These are phyloP conservation scores for Eucalyptus virginea DNA, from an alignment of 345 rosid genomes.

Conservation along the genomic window DNA sequence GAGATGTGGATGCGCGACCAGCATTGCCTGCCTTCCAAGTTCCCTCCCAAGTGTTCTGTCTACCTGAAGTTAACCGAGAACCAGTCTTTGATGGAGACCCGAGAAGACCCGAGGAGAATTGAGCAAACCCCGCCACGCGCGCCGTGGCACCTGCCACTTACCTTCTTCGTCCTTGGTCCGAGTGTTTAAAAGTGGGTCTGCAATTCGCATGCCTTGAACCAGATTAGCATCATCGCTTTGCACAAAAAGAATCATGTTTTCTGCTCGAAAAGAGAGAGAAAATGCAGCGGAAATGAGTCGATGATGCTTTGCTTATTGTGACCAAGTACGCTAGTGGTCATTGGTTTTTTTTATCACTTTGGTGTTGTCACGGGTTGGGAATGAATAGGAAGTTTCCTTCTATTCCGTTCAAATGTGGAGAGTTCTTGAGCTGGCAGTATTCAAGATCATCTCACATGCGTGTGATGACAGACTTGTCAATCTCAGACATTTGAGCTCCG, in stretches of 20 bases:
- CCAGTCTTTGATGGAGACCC: neutral
- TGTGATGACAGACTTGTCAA: rapidly evolving
- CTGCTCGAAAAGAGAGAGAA: neutral
- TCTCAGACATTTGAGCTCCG: neutral
- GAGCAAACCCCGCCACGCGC: neutral
- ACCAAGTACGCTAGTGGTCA: neutral
- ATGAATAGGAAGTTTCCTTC: neutral
- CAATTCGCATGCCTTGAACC: neutral
- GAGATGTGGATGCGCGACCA: neutral
- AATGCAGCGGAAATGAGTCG: neutral
- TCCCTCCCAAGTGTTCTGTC: neutral
- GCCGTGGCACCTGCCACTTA: neutral
- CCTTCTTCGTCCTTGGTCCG: neutral
- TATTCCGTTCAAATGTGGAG: neutral
- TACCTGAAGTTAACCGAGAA: neutral
- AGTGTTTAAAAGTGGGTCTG: neutral
- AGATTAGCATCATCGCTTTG: neutral
- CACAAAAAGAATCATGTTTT: neutral
- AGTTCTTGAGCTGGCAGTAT: neutral
- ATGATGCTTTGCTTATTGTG: neutral
- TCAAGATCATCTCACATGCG: neutral
- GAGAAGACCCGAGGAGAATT: neutral
- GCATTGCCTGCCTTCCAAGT: neutral
- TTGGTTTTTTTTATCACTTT: neutral
- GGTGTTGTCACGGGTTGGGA: neutral